Base-by-base conservation (phyloP, 2,329 filamentous ascomycete genomes). In the Xylaria hypoxylon region DNA sequence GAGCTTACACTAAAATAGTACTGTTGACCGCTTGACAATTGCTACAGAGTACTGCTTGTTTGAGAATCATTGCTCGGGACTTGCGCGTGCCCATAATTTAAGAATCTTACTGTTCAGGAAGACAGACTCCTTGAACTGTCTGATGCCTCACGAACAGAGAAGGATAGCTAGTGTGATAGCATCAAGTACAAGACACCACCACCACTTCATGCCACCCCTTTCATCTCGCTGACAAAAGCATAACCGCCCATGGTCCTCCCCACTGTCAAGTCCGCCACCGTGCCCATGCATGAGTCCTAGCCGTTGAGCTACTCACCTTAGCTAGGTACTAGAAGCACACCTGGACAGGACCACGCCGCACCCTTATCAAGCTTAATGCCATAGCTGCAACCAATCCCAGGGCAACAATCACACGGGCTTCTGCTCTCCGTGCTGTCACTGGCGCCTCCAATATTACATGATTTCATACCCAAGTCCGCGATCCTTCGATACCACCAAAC, bases 401-500 rank as follows among this genome's bases (percentile, higher is more conserved):
- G 22, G 19, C 8, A 52, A 22, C 38, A 47, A 48, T 33, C 38
- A 59, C 50, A 42, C 10, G 15, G 8, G 8, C 15, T 19, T 38
- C 22, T 56, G 40, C 8, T 6, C 48, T 51, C 38, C 17, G 11
- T 26, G 17, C 26, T 45, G 35, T 50, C 55, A 52, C 33, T 59
- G 26, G 59, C 5, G n/a, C 26, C 11, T 35, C 26, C 31, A 35
- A 57, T 51, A 45, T 55, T 45, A 51, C 59, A 44, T 56, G 13
- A 51, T 44, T 19, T 31, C 26, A 59, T 47, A 28, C 26, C n/a
- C 19, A 33, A 33, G 40, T 19, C 52, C 24, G 33, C 22, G 31
- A 59, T 62, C 59, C 53, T 66, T 55, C 22, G 5, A 42, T 53
- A 48, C 40, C n/a, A 53, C 35, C 15, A 33, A 6, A 51, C 11